Percentiles rank a stretch among this genome's conserved stretches.
These are phyloP conservation scores for Yamadazyma dendronema DNA, from an alignment of 1,139 yeast genomes.

Conservation along the genomic window DNA sequence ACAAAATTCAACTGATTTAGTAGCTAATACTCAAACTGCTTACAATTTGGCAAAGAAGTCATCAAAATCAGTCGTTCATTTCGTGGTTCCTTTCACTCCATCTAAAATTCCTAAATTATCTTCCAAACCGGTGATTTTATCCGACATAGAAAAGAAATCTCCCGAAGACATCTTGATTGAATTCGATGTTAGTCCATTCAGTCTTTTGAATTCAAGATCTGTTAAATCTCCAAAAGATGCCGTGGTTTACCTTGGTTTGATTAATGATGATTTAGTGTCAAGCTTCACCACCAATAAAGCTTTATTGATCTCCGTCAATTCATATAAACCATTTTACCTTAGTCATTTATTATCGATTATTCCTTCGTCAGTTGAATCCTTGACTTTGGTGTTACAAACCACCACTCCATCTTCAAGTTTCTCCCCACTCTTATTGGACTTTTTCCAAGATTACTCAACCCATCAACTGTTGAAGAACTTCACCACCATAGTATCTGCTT, in stretches of 20 bases:
- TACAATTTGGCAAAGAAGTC: constrained; percentile 52
- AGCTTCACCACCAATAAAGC: constrained; percentile 42
- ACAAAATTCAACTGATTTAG: constrained; percentile 50
- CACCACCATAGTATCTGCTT: constrained; percentile 57
- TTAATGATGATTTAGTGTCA: constrained; percentile 39
- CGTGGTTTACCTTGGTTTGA: constrained; percentile 61
- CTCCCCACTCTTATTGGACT: constrained; percentile 71
- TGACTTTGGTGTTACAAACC: constrained; percentile 67
- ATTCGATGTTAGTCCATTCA: constrained; percentile 26
- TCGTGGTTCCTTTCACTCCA: constrained; percentile 39
- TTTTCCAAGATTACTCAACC: constrained; percentile 58
- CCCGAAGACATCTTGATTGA: constrained; percentile 26
- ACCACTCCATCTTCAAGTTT: constrained; percentile 44
- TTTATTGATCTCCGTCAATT: constrained; percentile 57
- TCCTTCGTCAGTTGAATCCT: constrained; percentile 55
- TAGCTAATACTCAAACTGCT: constrained; percentile 49
- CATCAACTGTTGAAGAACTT: constrained; percentile 47
- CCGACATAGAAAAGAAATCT: constrained; percentile 16
- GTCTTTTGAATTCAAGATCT: constrained; percentile 12
- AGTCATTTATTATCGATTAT: constrained; percentile 47
- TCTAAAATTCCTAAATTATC: constrained; percentile 4
- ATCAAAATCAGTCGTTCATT: constrained; percentile 65
- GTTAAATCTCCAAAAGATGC: constrained; percentile 32
- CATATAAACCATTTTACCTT: constrained; percentile 71
- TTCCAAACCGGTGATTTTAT: constrained; percentile 7